Evolutionary conservation across 495 filamentous ascomycete species (phyloP).

Genomic region (Aspergillus nanangensis): DNA sequence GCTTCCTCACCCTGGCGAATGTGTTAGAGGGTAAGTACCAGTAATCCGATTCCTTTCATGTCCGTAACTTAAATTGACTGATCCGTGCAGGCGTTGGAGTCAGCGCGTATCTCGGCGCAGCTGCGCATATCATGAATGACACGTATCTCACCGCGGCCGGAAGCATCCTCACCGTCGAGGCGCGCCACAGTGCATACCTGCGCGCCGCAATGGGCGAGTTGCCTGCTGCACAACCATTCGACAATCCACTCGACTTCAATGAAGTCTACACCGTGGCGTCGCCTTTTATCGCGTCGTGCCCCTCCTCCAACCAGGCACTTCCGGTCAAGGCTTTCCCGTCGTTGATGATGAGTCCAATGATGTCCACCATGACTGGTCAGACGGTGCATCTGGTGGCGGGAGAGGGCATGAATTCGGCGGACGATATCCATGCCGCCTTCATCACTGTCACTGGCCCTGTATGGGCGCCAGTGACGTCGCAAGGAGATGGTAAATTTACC

Average conservation of each 20-base stretch:
- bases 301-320: conserved; percentile 45
- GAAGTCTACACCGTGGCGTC: conserved; percentile 59
- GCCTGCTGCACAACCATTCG: conserved; percentile 54
- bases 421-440: conserved; percentile 21
- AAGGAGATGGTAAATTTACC: conserved; percentile 20
- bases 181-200: conserved; percentile 56
- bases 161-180: conserved; percentile 58
- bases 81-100: conserved; percentile 34
- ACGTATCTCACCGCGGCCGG: conserved; percentile 55
- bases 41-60: background rate
- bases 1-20: conserved; percentile 47
- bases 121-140: conserved; percentile 49
- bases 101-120: conserved; percentile 58
- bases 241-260: conserved; percentile 51
- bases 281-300: conserved; percentile 56
- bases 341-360: conserved; percentile 19
- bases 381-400: conserved; percentile 12
- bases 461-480: conserved; percentile 19
- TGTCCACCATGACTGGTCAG: conserved; percentile 12
- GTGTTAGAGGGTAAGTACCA: conserved; percentile 44
- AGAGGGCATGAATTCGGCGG: conserved; percentile 3
- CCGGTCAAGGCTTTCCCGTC: conserved; percentile 56
- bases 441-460: conserved; percentile 36
- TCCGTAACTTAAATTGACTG: background rate
- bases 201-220: conserved; percentile 42